These are phyloP conservation scores for Lasiodiplodia sp. DNA, from an alignment of 2,329 filamentous ascomycete genomes.

Conservation along the genomic window DNA sequence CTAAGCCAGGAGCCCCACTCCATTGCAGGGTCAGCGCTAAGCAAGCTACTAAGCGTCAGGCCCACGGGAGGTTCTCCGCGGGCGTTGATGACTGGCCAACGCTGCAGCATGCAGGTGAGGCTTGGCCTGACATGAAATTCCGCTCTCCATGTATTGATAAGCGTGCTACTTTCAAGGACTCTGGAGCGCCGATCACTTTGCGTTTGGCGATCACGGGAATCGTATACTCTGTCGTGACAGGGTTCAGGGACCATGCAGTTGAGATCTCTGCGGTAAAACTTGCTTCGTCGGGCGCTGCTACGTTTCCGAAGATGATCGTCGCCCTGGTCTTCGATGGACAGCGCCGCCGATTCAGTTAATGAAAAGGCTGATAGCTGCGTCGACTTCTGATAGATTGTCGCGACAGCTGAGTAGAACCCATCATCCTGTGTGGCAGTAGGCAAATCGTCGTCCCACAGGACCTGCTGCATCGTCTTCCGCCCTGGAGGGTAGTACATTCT, in stretches of 20 bases:
- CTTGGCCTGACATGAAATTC: neutral
- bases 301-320: neutral
- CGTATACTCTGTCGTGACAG: neutral
- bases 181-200: no score
- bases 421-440: constrained; percentile 43
- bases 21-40: constrained; percentile 47
- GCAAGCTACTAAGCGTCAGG: constrained; percentile 48
- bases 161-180: neutral
- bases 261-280: neutral
- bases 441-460: constrained; percentile 42
- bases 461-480: constrained; percentile 39
- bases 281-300: neutral
- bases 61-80: constrained; percentile 35
- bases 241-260: neutral
- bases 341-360: neutral
- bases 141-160: neutral
- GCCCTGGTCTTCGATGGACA: neutral
- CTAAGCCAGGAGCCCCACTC: constrained; percentile 57
- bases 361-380: constrained; percentile 31
- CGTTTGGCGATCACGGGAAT: neutral
- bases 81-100: constrained; percentile 1
- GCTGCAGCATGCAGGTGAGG: neutral
- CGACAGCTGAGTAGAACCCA: constrained; percentile 33
- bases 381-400: constrained; percentile 34
- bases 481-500: constrained; percentile 43